Evolutionary conservation across 441 rosid species (phyloP).

Genomic region (Iberis amara): DNA sequence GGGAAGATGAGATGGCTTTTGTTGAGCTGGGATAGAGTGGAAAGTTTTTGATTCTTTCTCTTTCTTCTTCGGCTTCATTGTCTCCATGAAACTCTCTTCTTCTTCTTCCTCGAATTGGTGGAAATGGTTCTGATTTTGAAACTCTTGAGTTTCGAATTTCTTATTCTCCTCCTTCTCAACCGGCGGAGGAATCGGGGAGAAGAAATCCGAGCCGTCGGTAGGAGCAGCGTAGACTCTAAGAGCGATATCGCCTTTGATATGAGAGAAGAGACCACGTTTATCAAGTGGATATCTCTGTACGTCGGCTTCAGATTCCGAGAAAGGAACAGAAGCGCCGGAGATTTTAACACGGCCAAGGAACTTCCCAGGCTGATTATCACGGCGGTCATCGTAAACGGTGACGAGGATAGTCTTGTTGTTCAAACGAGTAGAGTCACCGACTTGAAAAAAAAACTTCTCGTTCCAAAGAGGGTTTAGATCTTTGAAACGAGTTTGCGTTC

Average conservation of each 20-base stretch:
- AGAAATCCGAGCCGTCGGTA: conserved; percentile 27
- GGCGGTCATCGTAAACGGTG: conserved; percentile 47
- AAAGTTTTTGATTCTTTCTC: conserved; percentile 34
- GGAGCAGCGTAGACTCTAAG: conserved; percentile 44
- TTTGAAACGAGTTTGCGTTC: conserved; percentile 43
- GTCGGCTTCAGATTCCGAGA: conserved; percentile 49
- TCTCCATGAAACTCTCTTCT: conserved; percentile 27
- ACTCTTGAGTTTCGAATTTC: conserved; percentile 34
- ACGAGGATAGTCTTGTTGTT: conserved; percentile 40
- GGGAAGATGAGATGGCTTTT: conserved; percentile 34
- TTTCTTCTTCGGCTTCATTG: conserved; percentile 41
- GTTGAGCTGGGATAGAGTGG: conserved; percentile 46
- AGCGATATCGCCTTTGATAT: conserved; percentile 65
- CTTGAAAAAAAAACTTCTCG: conserved; percentile 41
- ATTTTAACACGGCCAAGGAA: conserved; percentile 78
- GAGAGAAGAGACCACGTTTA: conserved; percentile 66
- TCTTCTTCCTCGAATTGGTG: conserved; percentile 1
- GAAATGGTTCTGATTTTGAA: conserved; percentile 13
- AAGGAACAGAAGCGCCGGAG: conserved; percentile 54
- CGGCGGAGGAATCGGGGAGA: background rate
- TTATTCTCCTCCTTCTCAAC: conserved; percentile 19
- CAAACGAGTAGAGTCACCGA: conserved; percentile 33
- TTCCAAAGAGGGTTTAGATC: conserved; percentile 58
- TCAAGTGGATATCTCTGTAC: conserved; percentile 74
- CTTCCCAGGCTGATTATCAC: conserved; percentile 42